These are phyloP conservation scores for Candida sithepensis DNA, from an alignment of 805 yeast genomes.

Conservation along the genomic window DNA sequence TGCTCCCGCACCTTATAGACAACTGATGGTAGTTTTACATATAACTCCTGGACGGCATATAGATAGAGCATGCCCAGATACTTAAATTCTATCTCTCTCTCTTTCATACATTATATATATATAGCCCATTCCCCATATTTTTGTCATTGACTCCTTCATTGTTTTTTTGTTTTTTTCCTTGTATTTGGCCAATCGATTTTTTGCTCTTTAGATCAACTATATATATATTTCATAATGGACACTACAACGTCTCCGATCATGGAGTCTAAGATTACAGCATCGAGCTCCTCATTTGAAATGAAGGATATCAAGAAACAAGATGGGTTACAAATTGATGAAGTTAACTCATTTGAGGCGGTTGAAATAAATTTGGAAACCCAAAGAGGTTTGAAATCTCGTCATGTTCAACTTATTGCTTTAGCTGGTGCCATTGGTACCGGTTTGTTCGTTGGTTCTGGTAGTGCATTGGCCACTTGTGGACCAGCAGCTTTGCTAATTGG, in stretches of 20 bases:
- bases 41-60: too few species aligned
- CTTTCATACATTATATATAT: too few species aligned
- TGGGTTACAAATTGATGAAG: neutral
- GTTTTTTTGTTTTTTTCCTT: too few species aligned
- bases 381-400: constrained; percentile 44
- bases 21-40: too few species aligned
- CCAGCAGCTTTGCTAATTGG: constrained; percentile 46
- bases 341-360: constrained; percentile 3
- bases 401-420: constrained; percentile 61
- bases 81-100: too few species aligned
- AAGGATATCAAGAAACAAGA: neutral
- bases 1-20: too few species aligned
- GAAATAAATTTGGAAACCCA: constrained; percentile 20
- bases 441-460: constrained; percentile 49
- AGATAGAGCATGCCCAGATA: too few species aligned
- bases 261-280: neutral
- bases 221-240: neutral
- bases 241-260: neutral
- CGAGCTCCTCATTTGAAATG: neutral
- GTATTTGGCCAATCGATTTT: too few species aligned
- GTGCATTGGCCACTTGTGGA: constrained; percentile 32
- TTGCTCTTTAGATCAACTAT: too few species aligned
- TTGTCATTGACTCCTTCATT: too few species aligned
- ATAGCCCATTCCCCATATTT: too few species aligned
- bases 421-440: constrained; percentile 75